Evolutionary conservation across 441 rosid species (phyloP), one percentile per base, ranked within the genome.

Genomic region (Croton setiger): DNA sequence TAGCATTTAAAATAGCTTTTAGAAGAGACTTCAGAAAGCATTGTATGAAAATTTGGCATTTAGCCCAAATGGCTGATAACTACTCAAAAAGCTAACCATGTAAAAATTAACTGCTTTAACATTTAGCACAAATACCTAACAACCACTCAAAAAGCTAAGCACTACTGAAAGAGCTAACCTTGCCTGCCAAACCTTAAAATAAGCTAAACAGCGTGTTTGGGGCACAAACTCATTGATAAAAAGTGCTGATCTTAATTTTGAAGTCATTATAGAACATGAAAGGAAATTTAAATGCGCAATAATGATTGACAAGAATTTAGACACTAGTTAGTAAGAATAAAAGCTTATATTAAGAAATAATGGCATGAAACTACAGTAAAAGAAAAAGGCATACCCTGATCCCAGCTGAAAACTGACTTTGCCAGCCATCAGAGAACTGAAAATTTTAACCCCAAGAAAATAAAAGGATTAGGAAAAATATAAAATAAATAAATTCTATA

Each of bases 361-460:
- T 17, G 51, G 36, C 51, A 66, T n/a, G 52, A 64, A 35, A 27
- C 31, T 27, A 27, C 31, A 27, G 31, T 27, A 75, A 63, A 67
- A 15, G 23, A 74, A 23, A 39, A 44, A 71, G 12, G 49, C 79
- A 67, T 83, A 93, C 98, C 95, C 74, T 86, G 62, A 93, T 83
- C 69, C 97, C 97, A 69, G 95, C 88, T 53, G 80, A 85, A 78
- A 87, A 82, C 63, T 91, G 98, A 77, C 79, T 82, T 80, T 82
- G 87, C 98, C 95, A 93, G 59, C 84, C 86, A 79, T 93, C 90
- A 49, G 76, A 82, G 68, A 85, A 79, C 97, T 93, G 91, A 74
- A 76, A 60, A 73, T 48, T 43, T n/a, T 60, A 71, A 78, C 36
- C 61, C 55, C 43, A 27, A 17, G 33, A 23, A 64, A 63, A 62